Conservation (phyloP, 2,329 filamentous ascomycete species). For the Geosmithia morbida region DNA sequence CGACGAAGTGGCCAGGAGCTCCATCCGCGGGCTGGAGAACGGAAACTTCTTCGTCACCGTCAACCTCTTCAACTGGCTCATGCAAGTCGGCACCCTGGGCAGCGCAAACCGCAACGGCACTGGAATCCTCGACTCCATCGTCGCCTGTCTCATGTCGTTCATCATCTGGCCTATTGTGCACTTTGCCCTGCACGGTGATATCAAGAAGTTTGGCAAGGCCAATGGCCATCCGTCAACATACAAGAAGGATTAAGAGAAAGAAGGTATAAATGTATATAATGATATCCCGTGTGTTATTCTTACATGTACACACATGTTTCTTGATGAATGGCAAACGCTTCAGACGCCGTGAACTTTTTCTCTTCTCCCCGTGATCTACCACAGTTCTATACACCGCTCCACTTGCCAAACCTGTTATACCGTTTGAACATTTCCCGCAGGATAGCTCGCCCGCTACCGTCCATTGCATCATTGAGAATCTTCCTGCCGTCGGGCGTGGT, state of each 20-base stretch:
- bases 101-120: conserved; percentile 43
- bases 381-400: conserved; percentile 35
- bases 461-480: conserved; percentile 44
- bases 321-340: not conserved
- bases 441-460: conserved; percentile 42
- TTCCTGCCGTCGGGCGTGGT: conserved; percentile 38
- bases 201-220: conserved; percentile 38
- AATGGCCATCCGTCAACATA: conserved; percentile 43
- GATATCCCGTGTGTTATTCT: not conserved
- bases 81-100: conserved; percentile 49
- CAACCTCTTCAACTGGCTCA: conserved; percentile 53
- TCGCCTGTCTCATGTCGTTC: conserved; percentile 32
- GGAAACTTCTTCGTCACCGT: conserved; percentile 73
- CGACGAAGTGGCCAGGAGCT: conserved; percentile 56
- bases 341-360: not conserved
- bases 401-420: conserved; percentile 50
- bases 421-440: conserved; percentile 42
- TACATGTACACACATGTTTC: not conserved
- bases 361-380: not conserved
- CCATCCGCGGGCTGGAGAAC: conserved; percentile 62
- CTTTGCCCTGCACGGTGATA: conserved; percentile 40
- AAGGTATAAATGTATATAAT: not conserved
- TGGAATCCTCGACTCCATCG: conserved; percentile 39
- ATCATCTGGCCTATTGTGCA: conserved; percentile 45
- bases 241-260: conserved; percentile 14